Conservation (phyloP, 2,329 filamentous ascomycete genomes). For the Aureobasidium sp. region DNA sequence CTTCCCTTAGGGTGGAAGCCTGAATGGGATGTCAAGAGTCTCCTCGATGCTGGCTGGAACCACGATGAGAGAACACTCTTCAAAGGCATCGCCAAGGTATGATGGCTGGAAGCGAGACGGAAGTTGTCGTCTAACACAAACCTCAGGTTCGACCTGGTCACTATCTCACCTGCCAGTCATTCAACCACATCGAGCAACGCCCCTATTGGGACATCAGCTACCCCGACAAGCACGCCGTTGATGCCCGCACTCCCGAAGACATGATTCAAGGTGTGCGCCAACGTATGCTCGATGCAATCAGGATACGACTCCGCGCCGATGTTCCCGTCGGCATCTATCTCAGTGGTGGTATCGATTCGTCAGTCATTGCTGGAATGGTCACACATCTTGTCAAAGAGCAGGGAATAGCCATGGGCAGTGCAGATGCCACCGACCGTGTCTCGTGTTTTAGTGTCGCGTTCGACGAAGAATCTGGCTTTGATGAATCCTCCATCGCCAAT, state of each 20-base stretch:
- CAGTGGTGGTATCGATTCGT: conserved; percentile 65
- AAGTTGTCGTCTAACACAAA: background rate
- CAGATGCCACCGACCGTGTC: conserved; percentile 42
- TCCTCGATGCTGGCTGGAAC: conserved; percentile 50
- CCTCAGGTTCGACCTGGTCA: conserved; percentile 50
- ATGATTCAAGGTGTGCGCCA: conserved; percentile 57
- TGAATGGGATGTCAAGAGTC: conserved; percentile 57
- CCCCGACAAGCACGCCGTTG: conserved; percentile 51
- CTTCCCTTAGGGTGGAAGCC: conserved; percentile 56
- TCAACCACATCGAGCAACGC: conserved; percentile 42
- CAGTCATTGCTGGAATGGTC: conserved; percentile 62
- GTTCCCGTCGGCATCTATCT: conserved; percentile 65
- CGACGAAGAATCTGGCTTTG: conserved; percentile 51
- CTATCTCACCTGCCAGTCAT: conserved; percentile 46
- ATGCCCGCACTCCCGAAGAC: conserved; percentile 54
- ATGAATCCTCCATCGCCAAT: conserved; percentile 57
- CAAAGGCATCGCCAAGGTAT: conserved; percentile 51
- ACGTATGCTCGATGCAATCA: conserved; percentile 57
- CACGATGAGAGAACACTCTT: conserved; percentile 56
- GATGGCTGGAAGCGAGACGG: background rate
- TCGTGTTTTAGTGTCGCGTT: conserved; percentile 62
- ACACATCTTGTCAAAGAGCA: conserved; percentile 56
- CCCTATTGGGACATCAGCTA: conserved; percentile 63
- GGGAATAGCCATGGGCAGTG: conserved; percentile 53
- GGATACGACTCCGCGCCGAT: conserved; percentile 61